Base-by-base conservation (phyloP, 192 early-diverging fungal genomes). In the Phycomyces blakesleeanus region DNA sequence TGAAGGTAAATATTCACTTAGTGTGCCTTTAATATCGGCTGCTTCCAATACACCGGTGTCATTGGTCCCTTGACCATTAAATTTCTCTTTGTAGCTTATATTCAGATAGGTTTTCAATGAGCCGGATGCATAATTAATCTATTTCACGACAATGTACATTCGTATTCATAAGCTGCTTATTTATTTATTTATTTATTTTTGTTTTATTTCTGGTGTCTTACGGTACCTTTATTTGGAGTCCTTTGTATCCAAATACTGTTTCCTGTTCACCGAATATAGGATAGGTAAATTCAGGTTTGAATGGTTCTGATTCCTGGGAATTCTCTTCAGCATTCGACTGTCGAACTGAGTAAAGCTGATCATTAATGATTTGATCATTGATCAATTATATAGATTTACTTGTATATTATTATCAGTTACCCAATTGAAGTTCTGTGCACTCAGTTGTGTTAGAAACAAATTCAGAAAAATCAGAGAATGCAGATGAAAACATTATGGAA, bases 221-320 rank as follows among this genome's bases (percentile, higher is more conserved):
- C 26, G 41, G 1, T 62, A 72, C 78, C 59, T 88, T 82, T 59
- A 94, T 86, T 29, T 69, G 59, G 57, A 97, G 75, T 40, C 88
- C 84, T 74, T 92, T 93, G 78, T 93, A 98, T 39, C 96, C 96
- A 59, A 89, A 94, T 16, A 94, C 83, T 21, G 85, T 83, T 73
- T 97, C 91, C 50, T 94, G 85, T 55, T 89, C 83, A 9, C 93
- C 93, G 78, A 93, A 97, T 25, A 97, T 81, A 18, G 87, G 87
- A 72, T 97, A 94, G 4, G 93, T 93, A 65, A 88, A 97, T 29
- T 77, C 80, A 14, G 95, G 95, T 59, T 87, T 83, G 75, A 96
- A 93, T 60, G 78, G 15, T 8, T 37, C 16, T 18, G 60, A 24
- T 49, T 53, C 61, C n/a, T 16, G 24, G n/a, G 37, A 20, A 18